phyloP scores from a whole-genome alignment of 2,329 filamentous ascomycete species.

The Nothophoma quercina region DNA sequence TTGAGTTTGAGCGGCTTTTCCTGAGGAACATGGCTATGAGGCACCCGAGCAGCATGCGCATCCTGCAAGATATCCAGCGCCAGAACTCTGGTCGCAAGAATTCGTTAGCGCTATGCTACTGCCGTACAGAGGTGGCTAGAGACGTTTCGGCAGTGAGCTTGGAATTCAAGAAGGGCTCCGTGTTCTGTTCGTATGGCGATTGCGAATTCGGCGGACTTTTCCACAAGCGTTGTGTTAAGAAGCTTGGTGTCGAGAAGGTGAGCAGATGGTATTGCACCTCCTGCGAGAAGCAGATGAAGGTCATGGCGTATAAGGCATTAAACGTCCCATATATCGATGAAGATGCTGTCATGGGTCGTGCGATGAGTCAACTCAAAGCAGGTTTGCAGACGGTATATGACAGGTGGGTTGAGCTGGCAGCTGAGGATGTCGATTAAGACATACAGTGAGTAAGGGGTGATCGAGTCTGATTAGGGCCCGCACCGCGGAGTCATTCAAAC shows the following conservation, averaged over 20 bases:
- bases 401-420: background rate
- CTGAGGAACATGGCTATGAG: slow-evolving; percentile 21
- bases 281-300: slow-evolving; percentile 30
- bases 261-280: slow-evolving; percentile 36
- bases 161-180: background rate
- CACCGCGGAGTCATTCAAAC: too few species aligned
- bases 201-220: slow-evolving; percentile 27
- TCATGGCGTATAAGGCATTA: slow-evolving; percentile 7
- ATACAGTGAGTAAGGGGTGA: background rate
- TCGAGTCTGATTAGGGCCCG: too few species aligned
- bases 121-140: slow-evolving; percentile 5
- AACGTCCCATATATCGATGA: slow-evolving; percentile 2
- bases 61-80: slow-evolving; percentile 18
- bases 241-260: slow-evolving; percentile 26
- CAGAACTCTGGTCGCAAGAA: background rate
- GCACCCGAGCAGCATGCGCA: slow-evolving; percentile 6
- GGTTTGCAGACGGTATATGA: background rate
- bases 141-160: background rate
- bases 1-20: slow-evolving; percentile 21
- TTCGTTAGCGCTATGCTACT: slow-evolving; percentile 30
- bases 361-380: background rate
- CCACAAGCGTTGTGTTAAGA: slow-evolving; percentile 33
- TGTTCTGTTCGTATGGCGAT: slow-evolving; percentile 27
- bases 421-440: background rate
- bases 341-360: background rate